Conservation (phyloP, 2,329 filamentous ascomycete species). For the Monosporascus ibericus region DNA sequence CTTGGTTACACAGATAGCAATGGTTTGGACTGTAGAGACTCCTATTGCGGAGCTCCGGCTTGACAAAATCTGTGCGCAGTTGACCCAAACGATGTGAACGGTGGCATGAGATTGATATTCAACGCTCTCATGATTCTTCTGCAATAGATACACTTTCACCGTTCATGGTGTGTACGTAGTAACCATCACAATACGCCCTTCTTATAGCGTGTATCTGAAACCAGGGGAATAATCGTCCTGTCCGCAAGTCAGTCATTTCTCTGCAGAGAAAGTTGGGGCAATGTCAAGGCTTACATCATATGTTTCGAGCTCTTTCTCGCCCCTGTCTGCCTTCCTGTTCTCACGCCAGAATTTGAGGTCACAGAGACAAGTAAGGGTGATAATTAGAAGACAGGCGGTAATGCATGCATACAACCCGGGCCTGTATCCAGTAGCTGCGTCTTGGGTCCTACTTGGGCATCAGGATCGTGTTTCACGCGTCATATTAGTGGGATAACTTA, state of each 20-base stretch:
- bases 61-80: no score
- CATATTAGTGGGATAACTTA: background rate
- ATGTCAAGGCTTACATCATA: constrained; percentile 33
- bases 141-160: no score
- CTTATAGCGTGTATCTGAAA: background rate
- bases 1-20: no score
- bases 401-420: constrained; percentile 48
- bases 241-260: background rate
- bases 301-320: constrained; percentile 40
- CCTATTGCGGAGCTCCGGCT: no score
- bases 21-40: no score
- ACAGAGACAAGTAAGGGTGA: constrained; percentile 34
- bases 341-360: constrained; percentile 31
- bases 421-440: constrained; percentile 39
- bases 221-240: background rate
- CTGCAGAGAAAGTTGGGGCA: background rate
- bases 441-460: constrained; percentile 32
- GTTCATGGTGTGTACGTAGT: no score
- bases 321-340: constrained; percentile 40
- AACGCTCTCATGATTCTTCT: no score
- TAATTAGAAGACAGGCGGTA: constrained; percentile 35
- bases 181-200: background rate
- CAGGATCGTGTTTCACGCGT: background rate
- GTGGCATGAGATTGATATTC: no score
- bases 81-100: no score